Evolutionary conservation across 2,329 filamentous ascomycete genomes (phyloP).

Genomic region (Fusarium pilosicola): DNA sequence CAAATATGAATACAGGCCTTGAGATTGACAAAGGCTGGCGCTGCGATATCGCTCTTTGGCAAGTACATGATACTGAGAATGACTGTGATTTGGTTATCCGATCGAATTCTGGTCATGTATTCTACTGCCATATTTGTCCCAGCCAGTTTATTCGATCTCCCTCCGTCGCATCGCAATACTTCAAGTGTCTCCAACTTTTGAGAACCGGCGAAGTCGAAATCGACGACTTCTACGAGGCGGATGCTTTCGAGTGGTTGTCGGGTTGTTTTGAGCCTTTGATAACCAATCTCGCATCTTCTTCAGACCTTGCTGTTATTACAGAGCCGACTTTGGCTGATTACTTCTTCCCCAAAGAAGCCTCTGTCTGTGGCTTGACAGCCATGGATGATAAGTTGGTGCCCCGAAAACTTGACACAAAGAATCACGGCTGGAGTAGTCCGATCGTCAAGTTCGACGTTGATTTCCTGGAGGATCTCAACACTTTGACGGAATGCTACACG

Average conservation of each 20-base stretch:
- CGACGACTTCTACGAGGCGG: neutral
- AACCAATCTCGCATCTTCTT: neutral
- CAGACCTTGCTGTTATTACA: rapidly evolving
- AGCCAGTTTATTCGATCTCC: neutral
- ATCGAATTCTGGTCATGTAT: neutral
- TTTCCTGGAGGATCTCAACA: neutral
- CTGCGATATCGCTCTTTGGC: neutral
- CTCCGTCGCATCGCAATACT: rapidly evolving
- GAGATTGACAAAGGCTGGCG: neutral
- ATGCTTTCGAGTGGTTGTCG: neutral
- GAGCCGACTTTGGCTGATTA: neutral
- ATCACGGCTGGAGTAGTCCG: neutral
- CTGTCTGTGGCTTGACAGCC: rapidly evolving
- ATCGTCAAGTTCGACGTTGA: neutral
- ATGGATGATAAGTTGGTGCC: neutral
- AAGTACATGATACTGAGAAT: neutral
- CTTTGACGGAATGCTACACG: neutral
- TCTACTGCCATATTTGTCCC: neutral
- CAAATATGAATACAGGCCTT: rapidly evolving
- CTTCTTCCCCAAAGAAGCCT: neutral
- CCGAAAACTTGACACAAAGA: rapidly evolving
- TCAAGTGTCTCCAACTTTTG: rapidly evolving
- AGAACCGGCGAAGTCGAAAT: neutral
- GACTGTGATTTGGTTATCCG: neutral
- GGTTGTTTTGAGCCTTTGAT: neutral